Evolutionary conservation across 2,329 filamentous ascomycete genomes (phyloP).

Genomic region (Apiospora koreana): DNA sequence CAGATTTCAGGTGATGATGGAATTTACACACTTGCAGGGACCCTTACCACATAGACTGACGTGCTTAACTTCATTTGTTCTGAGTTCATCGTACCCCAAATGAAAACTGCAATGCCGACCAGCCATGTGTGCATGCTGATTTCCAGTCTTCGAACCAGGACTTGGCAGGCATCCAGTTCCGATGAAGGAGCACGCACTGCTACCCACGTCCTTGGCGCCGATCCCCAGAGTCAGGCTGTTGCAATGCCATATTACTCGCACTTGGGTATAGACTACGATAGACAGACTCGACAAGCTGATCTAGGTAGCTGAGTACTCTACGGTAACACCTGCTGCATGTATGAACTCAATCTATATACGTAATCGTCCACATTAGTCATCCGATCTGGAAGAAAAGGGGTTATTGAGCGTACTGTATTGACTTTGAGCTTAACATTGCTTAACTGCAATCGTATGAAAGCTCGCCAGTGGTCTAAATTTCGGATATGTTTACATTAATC

Average conservation of each 20-base stretch:
- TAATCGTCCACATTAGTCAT: too few relatives aligned
- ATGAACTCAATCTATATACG: too few relatives aligned
- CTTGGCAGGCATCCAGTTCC: background rate
- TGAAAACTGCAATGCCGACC: background rate
- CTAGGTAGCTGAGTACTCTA: too few relatives aligned
- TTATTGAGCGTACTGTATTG: too few relatives aligned
- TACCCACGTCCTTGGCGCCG: background rate
- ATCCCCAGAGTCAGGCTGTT: background rate
- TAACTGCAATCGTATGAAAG: background rate
- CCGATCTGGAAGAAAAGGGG: too few relatives aligned
- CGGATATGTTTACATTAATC: too few relatives aligned
- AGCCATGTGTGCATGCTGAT: background rate
- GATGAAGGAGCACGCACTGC: background rate
- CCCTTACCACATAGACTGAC: background rate
- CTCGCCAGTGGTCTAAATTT: background rate
- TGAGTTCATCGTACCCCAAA: background rate
- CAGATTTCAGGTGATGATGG: background rate
- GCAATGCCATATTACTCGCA: background rate
- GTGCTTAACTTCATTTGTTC: background rate
- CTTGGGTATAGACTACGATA: background rate
- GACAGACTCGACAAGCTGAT: too few relatives aligned
- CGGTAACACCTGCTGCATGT: too few relatives aligned
- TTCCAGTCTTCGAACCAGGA: background rate
- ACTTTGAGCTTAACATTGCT: background rate
- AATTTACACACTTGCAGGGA: background rate